Base-by-base conservation (phyloP, 768 basidiomycete species). In the Sporobolomyces phaffii region DNA sequence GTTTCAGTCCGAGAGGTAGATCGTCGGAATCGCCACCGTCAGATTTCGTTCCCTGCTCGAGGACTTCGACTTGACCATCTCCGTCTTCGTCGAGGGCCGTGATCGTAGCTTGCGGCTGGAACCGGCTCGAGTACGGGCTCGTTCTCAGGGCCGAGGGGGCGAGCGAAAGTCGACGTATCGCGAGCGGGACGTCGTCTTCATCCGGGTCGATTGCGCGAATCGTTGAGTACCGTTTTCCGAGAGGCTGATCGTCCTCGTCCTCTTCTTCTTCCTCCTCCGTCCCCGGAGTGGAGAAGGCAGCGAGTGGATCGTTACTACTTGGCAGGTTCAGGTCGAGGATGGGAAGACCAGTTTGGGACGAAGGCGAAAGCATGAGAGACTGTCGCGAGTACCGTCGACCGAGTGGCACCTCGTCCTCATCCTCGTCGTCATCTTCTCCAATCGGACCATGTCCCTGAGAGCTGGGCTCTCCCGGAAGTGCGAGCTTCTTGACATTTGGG, bases 111-210 rank as follows among this genome's bases (percentile, higher is more conserved):
- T 20, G 17, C 1, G 58, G 58, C 41, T 48, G 34, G 48, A 47
- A 52, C 1, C 34, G 58, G 11, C 20, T 29, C 28, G 47, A 18
- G 11, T 33, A 28, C 18, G 5, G 45, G 7, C 20, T 34, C 11
- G 53, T 22, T 7, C n/a, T 15, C 18, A 53, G 8, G 5, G n/a
- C 22, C 24, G 65, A 34, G 20, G 62, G 62, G 1, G 67, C 62
- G 51, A 68, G 66, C 15, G 57, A 54, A 15, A 68, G 22, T 14
- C 62, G 67, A n/a, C 28, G 62, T 22, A 72, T 6, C 7, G 60
- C 70, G 38, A 72, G 63, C 2, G 70, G 70, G 18, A 65, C 56
- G 45, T 72, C 65, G 63, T 72, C 70, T 15, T 60, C 62, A 18
- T 67, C 70, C 1, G 48, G 34, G 3, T 34, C 22, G 54, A 18